These are phyloP conservation scores for Ophiostoma himal-ulmi DNA, from an alignment of 2,329 filamentous ascomycete species.

Conservation along the genomic window DNA sequence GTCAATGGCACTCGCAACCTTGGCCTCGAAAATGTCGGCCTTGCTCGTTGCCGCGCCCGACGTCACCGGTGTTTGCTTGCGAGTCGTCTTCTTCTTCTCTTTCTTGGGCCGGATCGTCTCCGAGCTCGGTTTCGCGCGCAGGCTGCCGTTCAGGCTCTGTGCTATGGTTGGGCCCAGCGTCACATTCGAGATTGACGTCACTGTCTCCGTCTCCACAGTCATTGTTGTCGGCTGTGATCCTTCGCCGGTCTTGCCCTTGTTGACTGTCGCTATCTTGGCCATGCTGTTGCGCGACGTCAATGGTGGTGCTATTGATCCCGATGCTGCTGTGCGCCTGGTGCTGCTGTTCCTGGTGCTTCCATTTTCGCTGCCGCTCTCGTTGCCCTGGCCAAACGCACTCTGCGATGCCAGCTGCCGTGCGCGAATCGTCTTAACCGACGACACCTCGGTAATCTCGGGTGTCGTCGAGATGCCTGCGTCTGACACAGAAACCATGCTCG, in stretches of 20 bases:
- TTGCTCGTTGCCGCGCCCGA: slow-evolving; percentile 83
- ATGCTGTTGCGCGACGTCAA: slow-evolving; percentile 57
- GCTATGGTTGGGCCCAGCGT: slow-evolving; percentile 62
- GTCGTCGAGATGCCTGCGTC: slow-evolving; percentile 40
- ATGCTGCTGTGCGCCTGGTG: slow-evolving; percentile 39
- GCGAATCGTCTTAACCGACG: slow-evolving; percentile 40
- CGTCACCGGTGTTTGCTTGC: slow-evolving; percentile 68
- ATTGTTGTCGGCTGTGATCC: slow-evolving; percentile 81
- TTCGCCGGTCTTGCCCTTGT: slow-evolving; percentile 65
- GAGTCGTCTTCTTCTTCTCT: slow-evolving; percentile 73
- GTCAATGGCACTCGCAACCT: slow-evolving; percentile 91
- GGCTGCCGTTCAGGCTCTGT: slow-evolving; percentile 61
- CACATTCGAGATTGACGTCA: slow-evolving; percentile 81
- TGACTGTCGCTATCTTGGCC: slow-evolving; percentile 44
- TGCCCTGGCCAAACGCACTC: slow-evolving; percentile 34
- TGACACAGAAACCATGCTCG: slow-evolving; percentile 42
- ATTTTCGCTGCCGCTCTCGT: slow-evolving; percentile 45
- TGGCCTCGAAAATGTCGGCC: slow-evolving; percentile 96
- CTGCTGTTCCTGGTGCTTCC: slow-evolving; percentile 43
- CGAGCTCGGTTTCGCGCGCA: slow-evolving; percentile 83
- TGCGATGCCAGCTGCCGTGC: slow-evolving; percentile 50
- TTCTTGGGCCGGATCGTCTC: slow-evolving; percentile 94
- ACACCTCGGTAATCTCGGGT: slow-evolving; percentile 37
- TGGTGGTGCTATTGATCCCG: slow-evolving; percentile 35
- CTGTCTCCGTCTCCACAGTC: slow-evolving; percentile 96